Evolutionary conservation across 495 filamentous ascomycete genomes (phyloP), one percentile per base, ranked within the genome.

Genomic region (Cercophora samala): DNA sequence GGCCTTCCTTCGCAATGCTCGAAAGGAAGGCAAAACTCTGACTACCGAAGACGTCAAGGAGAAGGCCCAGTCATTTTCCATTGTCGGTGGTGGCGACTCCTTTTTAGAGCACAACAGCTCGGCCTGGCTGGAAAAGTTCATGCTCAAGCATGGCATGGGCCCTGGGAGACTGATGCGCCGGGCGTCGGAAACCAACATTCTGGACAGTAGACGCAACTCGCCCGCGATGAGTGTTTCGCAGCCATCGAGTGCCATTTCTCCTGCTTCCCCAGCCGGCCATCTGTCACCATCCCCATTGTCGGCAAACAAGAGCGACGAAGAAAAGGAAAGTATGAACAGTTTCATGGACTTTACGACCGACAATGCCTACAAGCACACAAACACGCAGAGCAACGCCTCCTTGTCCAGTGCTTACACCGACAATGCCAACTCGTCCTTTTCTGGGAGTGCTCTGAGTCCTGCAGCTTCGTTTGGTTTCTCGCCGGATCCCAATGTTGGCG

Each of bases 61-160:
- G 72, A 95, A 97, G 81, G 93, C 92, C 2, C 83, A 85, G 58
- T 89, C 92, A 64, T 99, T 98, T 21, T 90, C 84, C 21, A 91
- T 90, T 24, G 87, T 89, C 29, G 89, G 89, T 69, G 83, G 87
- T 21, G 65, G 60, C 13, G 95, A 97, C 66, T 89, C 86, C 68
- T 89, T 93, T 63, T 81, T 89, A 62, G 92, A 93, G 75, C 84
- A 89, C 42, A 88, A 89, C 70, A 93, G 85, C 65, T 78, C 88
- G 6, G 86, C 83, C 66, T 97, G 93, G 93, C 83, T 99, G 62
- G 94, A 97, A 75, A 97, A 96, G 74, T 98, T 99, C 83, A 97
- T 97, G 81, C 87, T 90, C 67, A 97, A 94, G 77, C 92, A 98
- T 77, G 89, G 89, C 64, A 83, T 96, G 25, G 81, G 86, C 23